Conservation (phyloP, 1,284 basidiomycete genomes). For the Wallemia mellicola region DNA sequence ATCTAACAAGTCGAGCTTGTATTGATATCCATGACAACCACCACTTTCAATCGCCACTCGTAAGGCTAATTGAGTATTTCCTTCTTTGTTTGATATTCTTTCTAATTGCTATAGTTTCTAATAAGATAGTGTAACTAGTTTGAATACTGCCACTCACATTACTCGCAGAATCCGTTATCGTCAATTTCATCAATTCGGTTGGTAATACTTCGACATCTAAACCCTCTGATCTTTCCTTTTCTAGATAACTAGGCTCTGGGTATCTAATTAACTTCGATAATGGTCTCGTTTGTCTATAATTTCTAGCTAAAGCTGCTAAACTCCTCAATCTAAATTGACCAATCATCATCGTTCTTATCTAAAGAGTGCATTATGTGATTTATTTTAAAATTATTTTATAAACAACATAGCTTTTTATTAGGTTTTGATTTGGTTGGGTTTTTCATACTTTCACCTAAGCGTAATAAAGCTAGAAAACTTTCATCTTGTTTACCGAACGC, state of each 20-base stretch:
- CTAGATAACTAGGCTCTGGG: neutral
- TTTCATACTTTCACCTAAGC: neutral
- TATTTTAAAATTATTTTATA: neutral
- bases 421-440: neutral
- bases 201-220: conserved; percentile 25
- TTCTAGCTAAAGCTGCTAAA: neutral
- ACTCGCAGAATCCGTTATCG: conserved; percentile 36
- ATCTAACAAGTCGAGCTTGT: conserved; percentile 48
- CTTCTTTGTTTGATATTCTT: conserved; percentile 27
- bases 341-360: neutral
- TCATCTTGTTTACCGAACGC: too few relatives aligned
- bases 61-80: conserved; percentile 30
- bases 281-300: neutral
- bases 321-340: neutral
- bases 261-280: neutral
- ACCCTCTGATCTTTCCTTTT: conserved; percentile 19
- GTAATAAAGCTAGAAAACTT: neutral
- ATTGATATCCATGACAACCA: conserved; percentile 77
- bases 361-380: neutral
- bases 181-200: conserved; percentile 21
- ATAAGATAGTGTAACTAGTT: neutral
- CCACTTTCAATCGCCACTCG: conserved; percentile 57
- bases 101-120: conserved; percentile 40
- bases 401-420: neutral
- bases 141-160: conserved; percentile 21